Base-by-base conservation (phyloP, 306 rosid species). In the Urtica urens region DNA sequence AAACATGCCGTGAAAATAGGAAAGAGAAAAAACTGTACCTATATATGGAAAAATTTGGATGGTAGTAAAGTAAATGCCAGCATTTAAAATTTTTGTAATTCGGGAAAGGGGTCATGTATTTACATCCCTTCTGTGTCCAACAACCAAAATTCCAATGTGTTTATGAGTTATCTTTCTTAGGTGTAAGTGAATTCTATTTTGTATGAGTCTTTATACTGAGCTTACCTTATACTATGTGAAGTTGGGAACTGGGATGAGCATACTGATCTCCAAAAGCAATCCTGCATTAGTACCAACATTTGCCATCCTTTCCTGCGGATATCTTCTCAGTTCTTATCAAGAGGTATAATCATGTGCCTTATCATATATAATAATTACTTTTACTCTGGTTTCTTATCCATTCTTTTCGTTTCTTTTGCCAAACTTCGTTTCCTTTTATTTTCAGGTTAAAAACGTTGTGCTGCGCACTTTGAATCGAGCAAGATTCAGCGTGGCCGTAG, bases 231-330 rank as follows among this genome's bases (percentile, higher is more conserved):
- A 28, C 60, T 38, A 61, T 62, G 41, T 77, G 81, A 82, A 92
- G 96, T 73, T 85, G 57, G 99, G 99, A 72, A 92, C 99, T 68
- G 93, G 99, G 46, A 65, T 92, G 59, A 92, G 99, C 79, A 79
- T 92, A 60, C 23, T 73, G 37, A 75, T 92, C 49, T 72, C 99
- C 20, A 81, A 65, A 79, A 71, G 73, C 63, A 85, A 90, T 70
- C 99, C 99, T 1, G 85, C 99, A 5, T 69, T 90, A 59, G 55
- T 81, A 40, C 63, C 85, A 22, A 82, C 99, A 13, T 90, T 90
- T 72, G 72, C 78, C 62, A 86, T 90, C 48, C 87, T 90, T 68
- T 90, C 99, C 11, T 90, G 92, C 48, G 99, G 99, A 61, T 90
- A 82, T 65, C 66, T 85, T 51, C 50, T 81, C 65, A 85, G 99